These are phyloP conservation scores for Penicillium dipodomyicola DNA, from an alignment of 495 filamentous ascomycete species.

Conservation along the genomic window DNA sequence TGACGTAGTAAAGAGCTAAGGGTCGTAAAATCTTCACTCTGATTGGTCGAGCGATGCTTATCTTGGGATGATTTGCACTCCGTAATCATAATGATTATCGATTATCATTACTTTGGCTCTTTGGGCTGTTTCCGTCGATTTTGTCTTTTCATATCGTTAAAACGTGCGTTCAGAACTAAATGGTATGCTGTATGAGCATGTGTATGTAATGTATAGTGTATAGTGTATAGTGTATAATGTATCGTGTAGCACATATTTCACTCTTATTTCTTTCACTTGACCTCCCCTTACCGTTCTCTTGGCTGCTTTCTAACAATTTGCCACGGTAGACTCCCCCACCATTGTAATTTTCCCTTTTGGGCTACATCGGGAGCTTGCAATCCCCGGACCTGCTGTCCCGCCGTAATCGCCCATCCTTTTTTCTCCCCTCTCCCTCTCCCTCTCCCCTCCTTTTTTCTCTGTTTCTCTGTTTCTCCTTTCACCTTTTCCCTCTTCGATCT, in stretches of 20 bases:
- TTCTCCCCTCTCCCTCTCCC: constrained; percentile 21
- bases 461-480: constrained; percentile 18
- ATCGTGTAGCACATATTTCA: background rate
- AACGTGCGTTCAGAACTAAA: background rate
- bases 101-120: constrained; percentile 26
- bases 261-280: background rate
- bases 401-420: constrained; percentile 28
- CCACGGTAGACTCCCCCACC: constrained; percentile 33
- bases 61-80: constrained; percentile 30
- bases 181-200: background rate
- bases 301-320: constrained; percentile 26
- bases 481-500: constrained; percentile 18
- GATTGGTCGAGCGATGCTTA: constrained; percentile 40
- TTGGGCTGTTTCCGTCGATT: constrained; percentile 1
- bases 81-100: constrained; percentile 35
- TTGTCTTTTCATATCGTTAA: no score
- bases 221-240: no score
- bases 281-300: constrained; percentile 3
- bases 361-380: constrained; percentile 22
- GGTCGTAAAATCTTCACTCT: constrained; percentile 31
- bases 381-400: constrained; percentile 35
- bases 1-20: constrained; percentile 47
- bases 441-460: constrained; percentile 28
- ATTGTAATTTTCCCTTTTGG: constrained; percentile 29
- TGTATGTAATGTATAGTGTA: background rate